phyloP scores from a whole-genome alignment of 176 grass and related monocot species.

The Cymbopogon citratus region DNA sequence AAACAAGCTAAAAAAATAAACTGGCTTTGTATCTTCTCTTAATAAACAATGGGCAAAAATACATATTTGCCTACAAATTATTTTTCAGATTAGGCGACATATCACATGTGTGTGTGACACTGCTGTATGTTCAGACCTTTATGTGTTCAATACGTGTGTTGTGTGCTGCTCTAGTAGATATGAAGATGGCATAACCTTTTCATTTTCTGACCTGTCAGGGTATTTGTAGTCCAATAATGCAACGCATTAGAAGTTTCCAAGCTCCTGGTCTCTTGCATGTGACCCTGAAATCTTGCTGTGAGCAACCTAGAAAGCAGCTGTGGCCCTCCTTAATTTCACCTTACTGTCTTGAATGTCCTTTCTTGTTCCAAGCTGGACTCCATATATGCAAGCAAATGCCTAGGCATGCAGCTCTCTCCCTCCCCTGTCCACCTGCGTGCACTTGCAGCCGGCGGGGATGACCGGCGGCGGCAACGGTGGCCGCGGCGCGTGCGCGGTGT shows the following conservation, averaged over 20 bases:
- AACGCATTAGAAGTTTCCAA: constrained; percentile 29
- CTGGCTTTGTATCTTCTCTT: not conserved
- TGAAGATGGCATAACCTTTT: not conserved
- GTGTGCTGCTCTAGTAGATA: not conserved
- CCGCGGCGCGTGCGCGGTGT: constrained; percentile 66
- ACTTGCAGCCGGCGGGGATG: constrained; percentile 6
- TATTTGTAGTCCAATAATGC: not conserved
- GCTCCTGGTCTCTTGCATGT: too few species aligned
- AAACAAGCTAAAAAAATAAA: not conserved
- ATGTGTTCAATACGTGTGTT: too few species aligned
- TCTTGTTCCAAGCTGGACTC: not conserved
- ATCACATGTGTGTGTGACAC: not conserved
- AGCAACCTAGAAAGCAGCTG: constrained; percentile 60
- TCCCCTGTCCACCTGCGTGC: not conserved
- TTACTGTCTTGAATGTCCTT: not conserved
- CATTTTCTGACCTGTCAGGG: not conserved
- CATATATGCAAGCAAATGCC: constrained; percentile 25
- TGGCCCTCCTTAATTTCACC: constrained; percentile 33
- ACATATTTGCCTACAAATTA: not conserved
- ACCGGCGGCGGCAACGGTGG: constrained; percentile 29
- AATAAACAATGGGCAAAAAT: too few species aligned
- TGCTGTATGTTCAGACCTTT: too few species aligned
- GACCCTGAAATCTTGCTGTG: constrained; percentile 53
- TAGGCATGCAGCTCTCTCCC: constrained; percentile 21
- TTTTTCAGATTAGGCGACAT: not conserved